Base-by-base conservation (phyloP, 2,329 filamentous ascomycete genomes). In the Parastagonospora avenae region DNA sequence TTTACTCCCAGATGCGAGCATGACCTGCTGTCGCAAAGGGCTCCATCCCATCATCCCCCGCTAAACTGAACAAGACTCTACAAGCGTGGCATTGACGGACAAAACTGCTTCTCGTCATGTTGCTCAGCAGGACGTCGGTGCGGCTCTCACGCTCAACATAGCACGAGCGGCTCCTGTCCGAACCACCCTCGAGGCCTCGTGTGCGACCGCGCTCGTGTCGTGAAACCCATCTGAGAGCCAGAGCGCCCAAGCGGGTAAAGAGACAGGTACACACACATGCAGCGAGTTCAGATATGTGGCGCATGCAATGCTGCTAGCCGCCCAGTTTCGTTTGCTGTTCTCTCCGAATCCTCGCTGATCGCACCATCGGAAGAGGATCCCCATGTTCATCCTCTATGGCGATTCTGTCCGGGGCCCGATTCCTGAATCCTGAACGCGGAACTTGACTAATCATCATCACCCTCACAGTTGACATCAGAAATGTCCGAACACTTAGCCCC, bases 141-240 rank as follows among this genome's bases (percentile, higher is more conserved):
- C 33, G 5, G 33, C 14, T 36, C 33, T 31, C 19, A 15, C 33
- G 7, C 36, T 19, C 19, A 39, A 19, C 12, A 19, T 39, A 39
- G 36, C 36, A 39, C 36, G 36, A 39, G 36, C 36, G 36, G 36
- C 36, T 39, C 36, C 37, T 40, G 16, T 11, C 37, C 16, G 24
- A 31, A 42, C 28, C 24, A 32, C 30, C 12, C n/a, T 16, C n/a
- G 10, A 19, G 41, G 15, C 16, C 29, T 14, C 31, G 28, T 19
- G 43, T 39, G 28, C 27, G 28, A 38, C 43, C 27, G 28, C 11
- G 39, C 43, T 46, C 43, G 43, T 46, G 33, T 39, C 43, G 43
- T 46, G 35, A 29, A 46, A 46, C 43, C 35, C 3, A 24, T 24
- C 19, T 5, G 19, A 24, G 19, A 24, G 3, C 19, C 19, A 24